phyloP scores from a whole-genome alignment of 371 early-diverging fungal genomes.

The Mucor lusitanicus region DNA sequence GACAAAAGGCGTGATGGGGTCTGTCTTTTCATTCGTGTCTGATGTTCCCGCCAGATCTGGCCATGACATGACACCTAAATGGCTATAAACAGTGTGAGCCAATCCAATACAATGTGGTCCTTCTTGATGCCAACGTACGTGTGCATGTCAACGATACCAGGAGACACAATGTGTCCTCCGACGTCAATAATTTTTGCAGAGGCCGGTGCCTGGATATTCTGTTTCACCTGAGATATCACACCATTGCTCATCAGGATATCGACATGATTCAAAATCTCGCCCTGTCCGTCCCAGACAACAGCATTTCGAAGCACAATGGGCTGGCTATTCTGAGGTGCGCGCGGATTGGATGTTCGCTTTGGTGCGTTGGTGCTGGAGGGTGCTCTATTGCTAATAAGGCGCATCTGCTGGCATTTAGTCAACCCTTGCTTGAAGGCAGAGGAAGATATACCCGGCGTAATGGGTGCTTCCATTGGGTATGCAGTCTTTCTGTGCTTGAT shows the following conservation, averaged over 20 bases:
- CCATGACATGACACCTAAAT: slow-evolving; percentile 65
- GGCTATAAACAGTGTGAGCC: slow-evolving; percentile 25
- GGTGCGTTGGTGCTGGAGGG: not conserved
- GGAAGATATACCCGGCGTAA: slow-evolving; percentile 11
- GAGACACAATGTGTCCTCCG: slow-evolving; percentile 66
- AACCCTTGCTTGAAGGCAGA: slow-evolving; percentile 1
- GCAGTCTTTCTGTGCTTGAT: not conserved
- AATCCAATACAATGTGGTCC: not conserved
- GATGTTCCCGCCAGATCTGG: slow-evolving; percentile 53
- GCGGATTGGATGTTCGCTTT: not conserved
- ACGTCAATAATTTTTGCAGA: slow-evolving; percentile 56
- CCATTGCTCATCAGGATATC: slow-evolving; percentile 59
- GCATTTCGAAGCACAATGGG: slow-evolving; percentile 52
- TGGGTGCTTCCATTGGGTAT: not conserved
- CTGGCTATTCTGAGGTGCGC: slow-evolving; percentile 2
- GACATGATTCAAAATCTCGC: slow-evolving; percentile 39
- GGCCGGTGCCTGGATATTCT: slow-evolving; percentile 20
- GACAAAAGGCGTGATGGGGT: slow-evolving; percentile 60
- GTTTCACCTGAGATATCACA: slow-evolving; percentile 46
- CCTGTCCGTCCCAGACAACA: slow-evolving; percentile 62
- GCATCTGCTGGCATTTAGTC: slow-evolving; percentile 34
- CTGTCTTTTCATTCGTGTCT: slow-evolving; percentile 72
- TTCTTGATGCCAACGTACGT: slow-evolving; percentile 39
- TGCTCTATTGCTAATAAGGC: slow-evolving; percentile 60
- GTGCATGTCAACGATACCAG: slow-evolving; percentile 81